phyloP scores from a whole-genome alignment of 163 green algal species.

The Trebouxiophyceae sp. region DNA sequence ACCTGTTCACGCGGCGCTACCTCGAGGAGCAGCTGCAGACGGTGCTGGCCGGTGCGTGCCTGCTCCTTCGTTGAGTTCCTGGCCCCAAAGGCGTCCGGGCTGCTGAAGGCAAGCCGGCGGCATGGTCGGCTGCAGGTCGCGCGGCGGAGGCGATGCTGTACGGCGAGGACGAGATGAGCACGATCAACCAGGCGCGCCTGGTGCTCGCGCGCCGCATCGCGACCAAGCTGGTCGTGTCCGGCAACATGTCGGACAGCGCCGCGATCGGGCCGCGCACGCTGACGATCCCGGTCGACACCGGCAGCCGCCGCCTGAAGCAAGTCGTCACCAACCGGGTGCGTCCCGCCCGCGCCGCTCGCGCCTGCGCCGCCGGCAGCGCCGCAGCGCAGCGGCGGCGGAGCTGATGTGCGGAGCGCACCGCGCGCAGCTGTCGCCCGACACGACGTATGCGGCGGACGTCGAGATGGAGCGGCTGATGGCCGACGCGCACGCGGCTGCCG shows the following conservation, averaged over 20 bases:
- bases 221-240: constrained; percentile 44
- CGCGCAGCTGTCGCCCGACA: constrained; percentile 7
- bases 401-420: too few species aligned
- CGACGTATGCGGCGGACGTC: constrained; percentile 7
- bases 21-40: constrained; percentile 77
- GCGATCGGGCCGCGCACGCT: constrained; percentile 25
- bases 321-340: constrained; percentile 4
- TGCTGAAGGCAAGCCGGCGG: too few species aligned
- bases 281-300: constrained; percentile 1
- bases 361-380: too few species aligned
- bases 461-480: constrained; percentile 62
- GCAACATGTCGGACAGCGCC: constrained; percentile 28
- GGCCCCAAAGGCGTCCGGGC: too few species aligned
- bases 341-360: not conserved
- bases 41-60: constrained; percentile 57
- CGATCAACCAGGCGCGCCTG: constrained; percentile 56
- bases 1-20: constrained; percentile 76
- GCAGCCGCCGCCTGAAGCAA: constrained; percentile 7
- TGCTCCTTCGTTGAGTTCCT: too few species aligned
- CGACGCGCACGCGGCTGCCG: constrained; percentile 31
- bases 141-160: constrained; percentile 67
- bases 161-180: constrained; percentile 68
- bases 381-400: too few species aligned
- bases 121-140: constrained; percentile 16
- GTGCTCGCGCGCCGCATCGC: constrained; percentile 44